A percentile compares a stretch with the other conserved stretches of the same genome.
Conservation (phyloP, 345 rosid species). For the Combretum micranthum region DNA sequence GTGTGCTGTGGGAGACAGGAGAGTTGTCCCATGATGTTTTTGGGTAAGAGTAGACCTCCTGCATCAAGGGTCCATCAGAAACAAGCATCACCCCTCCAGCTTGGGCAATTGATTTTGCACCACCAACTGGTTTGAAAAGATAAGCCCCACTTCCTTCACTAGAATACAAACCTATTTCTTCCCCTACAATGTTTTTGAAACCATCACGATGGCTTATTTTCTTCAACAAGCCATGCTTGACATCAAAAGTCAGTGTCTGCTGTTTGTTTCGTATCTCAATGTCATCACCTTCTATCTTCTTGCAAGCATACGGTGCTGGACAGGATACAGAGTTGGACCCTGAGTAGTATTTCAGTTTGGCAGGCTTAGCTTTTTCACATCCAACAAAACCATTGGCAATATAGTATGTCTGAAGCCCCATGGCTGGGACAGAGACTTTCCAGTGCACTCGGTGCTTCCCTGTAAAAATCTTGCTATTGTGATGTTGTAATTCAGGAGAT, state of each 20-base stretch:
- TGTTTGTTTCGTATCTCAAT: slow-evolving; percentile 58
- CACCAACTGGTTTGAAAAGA: slow-evolving; percentile 75
- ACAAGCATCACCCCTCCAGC: slow-evolving; percentile 55
- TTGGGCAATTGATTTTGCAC: slow-evolving; percentile 56
- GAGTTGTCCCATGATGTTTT: slow-evolving; percentile 56
- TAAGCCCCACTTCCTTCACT: slow-evolving; percentile 89
- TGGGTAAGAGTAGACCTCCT: slow-evolving; percentile 81
- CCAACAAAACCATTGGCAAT: slow-evolving; percentile 69
- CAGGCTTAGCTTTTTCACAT: slow-evolving; percentile 75
- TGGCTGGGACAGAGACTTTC: slow-evolving; percentile 85
- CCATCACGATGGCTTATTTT: slow-evolving; percentile 48
- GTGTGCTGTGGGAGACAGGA: slow-evolving; percentile 77
- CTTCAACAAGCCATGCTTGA: slow-evolving; percentile 58
- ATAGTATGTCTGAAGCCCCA: slow-evolving; percentile 87
- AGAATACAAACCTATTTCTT: slow-evolving; percentile 73
- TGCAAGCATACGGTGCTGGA: slow-evolving; percentile 68
- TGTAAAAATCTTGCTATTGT: slow-evolving; percentile 50
- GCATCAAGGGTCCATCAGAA: slow-evolving; percentile 73
- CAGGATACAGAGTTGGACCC: slow-evolving; percentile 47
- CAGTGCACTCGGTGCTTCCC: slow-evolving; percentile 86
- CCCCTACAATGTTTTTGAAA: slow-evolving; percentile 39
- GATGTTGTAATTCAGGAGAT: slow-evolving; percentile 91
- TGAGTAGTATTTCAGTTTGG: slow-evolving; percentile 48
- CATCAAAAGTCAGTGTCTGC: slow-evolving; percentile 66
- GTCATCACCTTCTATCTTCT: slow-evolving; percentile 47